Percentiles rank a stretch among this genome's conserved stretches.
These are phyloP conservation scores for Nemania sp. DNA, from an alignment of 2,329 filamentous ascomycete species.

Conservation along the genomic window DNA sequence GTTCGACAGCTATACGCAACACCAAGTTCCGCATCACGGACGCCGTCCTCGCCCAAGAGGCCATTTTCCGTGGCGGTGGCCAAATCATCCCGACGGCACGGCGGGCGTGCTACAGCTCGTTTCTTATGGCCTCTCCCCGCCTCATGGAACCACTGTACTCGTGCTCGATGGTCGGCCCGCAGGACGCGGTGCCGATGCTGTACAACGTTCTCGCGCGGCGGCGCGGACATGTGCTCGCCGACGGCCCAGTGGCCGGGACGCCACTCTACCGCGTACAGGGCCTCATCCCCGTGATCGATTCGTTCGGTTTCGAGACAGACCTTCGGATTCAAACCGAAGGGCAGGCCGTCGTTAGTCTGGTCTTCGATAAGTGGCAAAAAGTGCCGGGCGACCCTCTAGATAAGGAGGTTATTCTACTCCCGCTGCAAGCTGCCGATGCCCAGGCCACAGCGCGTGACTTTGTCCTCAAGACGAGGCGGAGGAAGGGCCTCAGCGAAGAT, in stretches of 20 bases:
- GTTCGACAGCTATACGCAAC: slow-evolving; percentile 79
- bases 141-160: slow-evolving; percentile 97
- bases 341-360: slow-evolving; percentile 84
- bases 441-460: slow-evolving; percentile 94
- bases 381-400: slow-evolving; percentile 96
- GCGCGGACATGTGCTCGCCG: slow-evolving; percentile 90
- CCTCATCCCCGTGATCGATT: slow-evolving; percentile 93
- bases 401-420: slow-evolving; percentile 77
- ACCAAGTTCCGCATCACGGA: slow-evolving; percentile 97
- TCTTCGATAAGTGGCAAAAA: slow-evolving; percentile 95
- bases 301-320: slow-evolving; percentile 97
- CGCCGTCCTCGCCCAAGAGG: slow-evolving; percentile 80
- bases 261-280: slow-evolving; percentile 91
- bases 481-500: slow-evolving; percentile 94
- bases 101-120: slow-evolving; percentile 91
- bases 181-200: slow-evolving; percentile 83
- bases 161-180: slow-evolving; percentile 89
- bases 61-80: slow-evolving; percentile 92
- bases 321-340: slow-evolving; percentile 95
- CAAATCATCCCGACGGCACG: slow-evolving; percentile 97
- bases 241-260: slow-evolving; percentile 91
- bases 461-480: slow-evolving; percentile 89
- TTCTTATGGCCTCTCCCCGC: slow-evolving; percentile 93
- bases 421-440: slow-evolving; percentile 83
- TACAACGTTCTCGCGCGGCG: slow-evolving; percentile 91